These are phyloP conservation scores for Yamadazyma oceani DNA, from an alignment of 1,139 yeast genomes.

Conservation along the genomic window DNA sequence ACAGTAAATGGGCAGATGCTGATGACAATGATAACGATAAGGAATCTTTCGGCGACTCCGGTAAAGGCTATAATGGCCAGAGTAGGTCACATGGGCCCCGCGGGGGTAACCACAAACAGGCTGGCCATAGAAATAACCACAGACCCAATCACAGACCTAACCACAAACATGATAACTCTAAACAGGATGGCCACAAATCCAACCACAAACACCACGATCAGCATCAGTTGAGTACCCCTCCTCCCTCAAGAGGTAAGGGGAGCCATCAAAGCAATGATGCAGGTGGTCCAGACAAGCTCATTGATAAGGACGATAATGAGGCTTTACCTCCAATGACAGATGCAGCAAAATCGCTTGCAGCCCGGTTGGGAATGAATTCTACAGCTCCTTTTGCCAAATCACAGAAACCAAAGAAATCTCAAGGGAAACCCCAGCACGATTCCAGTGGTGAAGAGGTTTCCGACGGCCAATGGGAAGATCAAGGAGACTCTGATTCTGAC, in stretches of 20 bases:
- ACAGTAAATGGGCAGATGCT: neutral
- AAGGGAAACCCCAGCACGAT: neutral
- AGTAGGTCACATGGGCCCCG: too few relatives aligned
- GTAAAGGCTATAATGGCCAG: too few relatives aligned
- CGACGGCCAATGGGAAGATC: constrained; percentile 2
- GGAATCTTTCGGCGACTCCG: too few relatives aligned
- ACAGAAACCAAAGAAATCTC: neutral
- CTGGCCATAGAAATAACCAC: constrained; percentile 1
- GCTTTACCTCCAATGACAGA: constrained; percentile 24
- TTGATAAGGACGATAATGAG: constrained; percentile 12
- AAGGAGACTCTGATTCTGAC: constrained; percentile 5
- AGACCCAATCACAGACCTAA: too few relatives aligned
- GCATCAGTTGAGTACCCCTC: constrained; percentile 8
- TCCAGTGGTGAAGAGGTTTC: constrained; percentile 2
- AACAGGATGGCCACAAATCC: neutral
- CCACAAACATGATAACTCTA: neutral
- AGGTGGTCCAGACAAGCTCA: too few relatives aligned
- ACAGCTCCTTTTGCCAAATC: too few relatives aligned
- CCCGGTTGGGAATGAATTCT: constrained; percentile 21
- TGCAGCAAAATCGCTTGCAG: constrained; percentile 29
- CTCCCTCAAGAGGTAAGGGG: constrained; percentile 10
- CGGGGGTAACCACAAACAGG: neutral
- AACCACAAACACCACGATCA: neutral
- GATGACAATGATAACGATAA: neutral
- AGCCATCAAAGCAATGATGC: too few relatives aligned